Percentiles rank a stretch among this genome's conserved stretches.
Conservation (phyloP, 2,329 filamentous ascomycete genomes). For the Colletotrichum tropicale region DNA sequence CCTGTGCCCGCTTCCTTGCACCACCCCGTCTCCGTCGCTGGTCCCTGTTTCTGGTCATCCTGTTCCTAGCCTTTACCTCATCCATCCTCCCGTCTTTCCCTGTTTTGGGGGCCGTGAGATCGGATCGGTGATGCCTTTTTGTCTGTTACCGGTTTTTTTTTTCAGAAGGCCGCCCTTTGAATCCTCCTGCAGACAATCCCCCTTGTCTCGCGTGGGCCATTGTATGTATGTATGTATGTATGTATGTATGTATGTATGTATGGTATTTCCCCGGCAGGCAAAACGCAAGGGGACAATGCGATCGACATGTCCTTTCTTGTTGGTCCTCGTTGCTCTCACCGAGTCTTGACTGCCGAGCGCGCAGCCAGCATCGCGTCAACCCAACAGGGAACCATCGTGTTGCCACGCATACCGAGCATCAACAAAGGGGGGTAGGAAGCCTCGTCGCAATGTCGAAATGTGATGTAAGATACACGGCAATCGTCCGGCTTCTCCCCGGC, state of each 20-base stretch:
- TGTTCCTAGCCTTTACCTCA: background rate
- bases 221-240: background rate
- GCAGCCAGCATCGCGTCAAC: background rate
- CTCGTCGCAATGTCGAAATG: background rate
- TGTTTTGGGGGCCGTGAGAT: slow-evolving; percentile 2
- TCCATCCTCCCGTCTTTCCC: background rate
- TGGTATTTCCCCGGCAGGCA: background rate
- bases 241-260: too few relatives aligned
- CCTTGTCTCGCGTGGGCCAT: background rate
- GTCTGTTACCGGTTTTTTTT: background rate
- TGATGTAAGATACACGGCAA: slow-evolving; percentile 14
- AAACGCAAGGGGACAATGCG: background rate
- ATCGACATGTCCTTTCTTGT: background rate
- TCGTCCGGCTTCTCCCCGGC: background rate
- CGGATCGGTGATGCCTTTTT: background rate
- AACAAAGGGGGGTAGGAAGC: background rate
- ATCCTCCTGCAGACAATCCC: background rate
- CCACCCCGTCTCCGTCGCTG: background rate
- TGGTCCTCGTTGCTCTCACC: background rate
- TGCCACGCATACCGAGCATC: background rate
- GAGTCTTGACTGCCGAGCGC: background rate
- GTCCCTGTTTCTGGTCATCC: background rate
- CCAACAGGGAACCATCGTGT: background rate
- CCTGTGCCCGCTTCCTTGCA: background rate
- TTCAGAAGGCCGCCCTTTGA: background rate